Evolutionary conservation across 176 grass and related monocot species (phyloP).

Genomic region (Tillandsia leiboldiana): DNA sequence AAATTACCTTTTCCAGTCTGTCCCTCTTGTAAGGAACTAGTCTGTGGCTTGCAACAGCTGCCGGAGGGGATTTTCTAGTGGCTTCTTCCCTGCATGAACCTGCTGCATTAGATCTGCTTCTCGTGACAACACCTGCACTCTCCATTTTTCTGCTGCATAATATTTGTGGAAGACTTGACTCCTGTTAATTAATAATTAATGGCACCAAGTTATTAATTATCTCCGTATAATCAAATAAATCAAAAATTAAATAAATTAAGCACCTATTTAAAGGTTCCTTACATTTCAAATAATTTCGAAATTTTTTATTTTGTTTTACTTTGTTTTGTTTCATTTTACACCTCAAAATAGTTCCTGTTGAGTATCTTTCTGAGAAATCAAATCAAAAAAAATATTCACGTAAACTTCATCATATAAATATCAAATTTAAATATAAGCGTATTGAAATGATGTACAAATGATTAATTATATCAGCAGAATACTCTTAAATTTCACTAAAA

Average conservation of each 20-base stretch:
- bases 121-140: constrained; percentile 23
- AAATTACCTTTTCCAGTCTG: constrained; percentile 32
- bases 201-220: too few relatives aligned
- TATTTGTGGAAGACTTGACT: constrained; percentile 56
- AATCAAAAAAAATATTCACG: too few relatives aligned
- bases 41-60: background rate
- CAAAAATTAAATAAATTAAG: background rate
- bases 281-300: too few relatives aligned
- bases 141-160: constrained; percentile 5
- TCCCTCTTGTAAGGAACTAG: constrained; percentile 33
- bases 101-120: constrained; percentile 37
- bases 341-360: too few relatives aligned
- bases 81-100: constrained; percentile 2
- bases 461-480: too few relatives aligned
- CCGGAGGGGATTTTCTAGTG: constrained; percentile 14
- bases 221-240: background rate
- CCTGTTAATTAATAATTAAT: constrained; percentile 13
- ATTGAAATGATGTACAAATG: too few relatives aligned
- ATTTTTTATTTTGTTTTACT: too few relatives aligned
- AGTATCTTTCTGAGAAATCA: too few relatives aligned
- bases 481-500: too few relatives aligned
- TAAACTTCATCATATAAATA: too few relatives aligned
- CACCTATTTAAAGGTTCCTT: background rate
- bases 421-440: too few relatives aligned
- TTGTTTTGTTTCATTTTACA: too few relatives aligned